Percentiles rank a stretch among this genome's conserved stretches.
phyloP scores from a whole-genome alignment of 2,329 filamentous ascomycete species.

The Dactylella cylindrospora region DNA sequence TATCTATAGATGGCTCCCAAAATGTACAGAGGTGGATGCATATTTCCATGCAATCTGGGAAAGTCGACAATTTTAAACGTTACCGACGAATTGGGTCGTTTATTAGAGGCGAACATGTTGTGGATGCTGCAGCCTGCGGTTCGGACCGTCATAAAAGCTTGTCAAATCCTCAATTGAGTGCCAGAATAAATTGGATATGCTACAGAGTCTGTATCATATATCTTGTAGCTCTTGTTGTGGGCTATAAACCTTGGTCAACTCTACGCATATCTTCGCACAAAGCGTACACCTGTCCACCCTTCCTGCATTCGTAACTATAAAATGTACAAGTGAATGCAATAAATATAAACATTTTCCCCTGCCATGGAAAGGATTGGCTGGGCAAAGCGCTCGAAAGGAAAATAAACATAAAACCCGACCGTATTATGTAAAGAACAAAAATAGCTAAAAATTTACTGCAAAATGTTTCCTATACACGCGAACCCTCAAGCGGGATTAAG shows the following conservation, averaged over 20 bases:
- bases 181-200: too few species aligned
- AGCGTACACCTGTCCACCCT: too few species aligned
- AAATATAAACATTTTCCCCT: constrained; percentile 38
- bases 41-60: too few species aligned
- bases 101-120: constrained; percentile 13
- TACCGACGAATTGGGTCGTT: constrained; percentile 36
- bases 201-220: too few species aligned
- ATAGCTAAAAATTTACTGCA: constrained; percentile 1
- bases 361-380: constrained; percentile 1
- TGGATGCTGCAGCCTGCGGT: constrained; percentile 34
- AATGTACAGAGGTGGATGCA: too few species aligned
- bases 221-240: too few species aligned
- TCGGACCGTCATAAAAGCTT: too few species aligned
- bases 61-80: constrained; percentile 15
- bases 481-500: constrained; percentile 19
- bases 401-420: constrained; percentile 25
- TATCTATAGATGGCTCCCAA: too few species aligned
- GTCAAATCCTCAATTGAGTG: too few species aligned
- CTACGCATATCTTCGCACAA: too few species aligned
- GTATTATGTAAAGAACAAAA: constrained; percentile 16
- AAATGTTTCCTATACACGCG: constrained; percentile 24
- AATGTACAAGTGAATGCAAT: constrained; percentile 41
- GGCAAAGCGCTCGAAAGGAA: constrained; percentile 36
- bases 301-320: background rate
- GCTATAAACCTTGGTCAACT: too few species aligned